These are phyloP conservation scores for Lasiodiplodia gonubiensis DNA, from an alignment of 2,329 filamentous ascomycete species.

Conservation along the genomic window DNA sequence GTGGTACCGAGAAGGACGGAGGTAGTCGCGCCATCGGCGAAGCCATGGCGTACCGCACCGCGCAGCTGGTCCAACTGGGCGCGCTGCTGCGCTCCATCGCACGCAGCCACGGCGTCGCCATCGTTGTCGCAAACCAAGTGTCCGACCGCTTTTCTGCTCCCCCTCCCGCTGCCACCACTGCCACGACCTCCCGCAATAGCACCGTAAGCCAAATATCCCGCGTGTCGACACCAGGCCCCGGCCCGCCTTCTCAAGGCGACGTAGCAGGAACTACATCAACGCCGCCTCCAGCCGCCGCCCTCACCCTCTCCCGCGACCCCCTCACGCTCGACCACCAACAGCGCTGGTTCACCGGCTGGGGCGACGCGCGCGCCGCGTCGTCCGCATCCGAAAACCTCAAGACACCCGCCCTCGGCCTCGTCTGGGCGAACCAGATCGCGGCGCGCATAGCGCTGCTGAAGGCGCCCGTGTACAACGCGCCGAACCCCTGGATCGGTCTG, in stretches of 20 bases:
- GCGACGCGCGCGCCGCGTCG: slow-evolving; percentile 41
- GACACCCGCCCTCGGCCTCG: slow-evolving; percentile 83
- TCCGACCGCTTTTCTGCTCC: slow-evolving; percentile 75
- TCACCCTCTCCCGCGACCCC: slow-evolving; percentile 54
- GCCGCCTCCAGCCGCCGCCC: slow-evolving; percentile 39
- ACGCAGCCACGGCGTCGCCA: slow-evolving; percentile 72
- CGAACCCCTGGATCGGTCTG: slow-evolving; percentile 44
- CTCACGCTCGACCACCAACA: slow-evolving; percentile 87
- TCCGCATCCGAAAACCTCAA: slow-evolving; percentile 59
- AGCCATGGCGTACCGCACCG: slow-evolving; percentile 74
- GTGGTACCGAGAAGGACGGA: slow-evolving; percentile 34
- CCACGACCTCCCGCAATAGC: slow-evolving; percentile 37
- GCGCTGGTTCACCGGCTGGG: slow-evolving; percentile 92
- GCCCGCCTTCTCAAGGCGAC: background rate
- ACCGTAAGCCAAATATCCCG: slow-evolving; percentile 33
- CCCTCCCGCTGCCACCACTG: slow-evolving; percentile 12
- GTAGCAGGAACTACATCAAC: slow-evolving; percentile 9
- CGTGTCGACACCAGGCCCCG: slow-evolving; percentile 23
- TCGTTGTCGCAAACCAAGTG: slow-evolving; percentile 95
- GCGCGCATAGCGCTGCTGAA: slow-evolving; percentile 83
- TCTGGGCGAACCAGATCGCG: slow-evolving; percentile 90
- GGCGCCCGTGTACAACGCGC: slow-evolving; percentile 57
- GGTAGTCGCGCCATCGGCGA: slow-evolving; percentile 38
- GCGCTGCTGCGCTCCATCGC: slow-evolving; percentile 78
- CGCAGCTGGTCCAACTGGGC: slow-evolving; percentile 78